Conservation (phyloP, 345 rosid species). For the Gossypium australe region DNA sequence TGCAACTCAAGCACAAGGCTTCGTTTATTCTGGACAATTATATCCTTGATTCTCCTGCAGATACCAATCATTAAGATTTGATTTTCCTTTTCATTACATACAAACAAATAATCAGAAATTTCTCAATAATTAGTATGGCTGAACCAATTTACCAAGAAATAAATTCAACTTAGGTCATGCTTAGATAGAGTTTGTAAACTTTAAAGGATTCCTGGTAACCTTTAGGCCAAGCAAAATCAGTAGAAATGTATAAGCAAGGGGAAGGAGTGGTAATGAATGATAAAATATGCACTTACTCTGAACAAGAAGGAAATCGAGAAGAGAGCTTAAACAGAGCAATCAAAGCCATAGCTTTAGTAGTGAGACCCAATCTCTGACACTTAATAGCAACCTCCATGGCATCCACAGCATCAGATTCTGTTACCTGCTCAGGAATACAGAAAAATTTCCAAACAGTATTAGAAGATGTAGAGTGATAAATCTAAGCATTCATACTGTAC, state of each 20-base stretch:
- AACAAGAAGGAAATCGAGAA: slow-evolving; percentile 91
- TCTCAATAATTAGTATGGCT: background rate
- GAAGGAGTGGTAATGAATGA: background rate
- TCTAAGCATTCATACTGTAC: slow-evolving; percentile 11
- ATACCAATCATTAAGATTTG: slow-evolving; percentile 14
- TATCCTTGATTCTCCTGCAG: slow-evolving; percentile 72
- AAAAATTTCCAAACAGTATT: background rate
- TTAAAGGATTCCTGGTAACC: background rate
- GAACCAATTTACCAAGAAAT: background rate
- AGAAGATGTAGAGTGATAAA: slow-evolving; percentile 2
- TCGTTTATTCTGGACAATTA: slow-evolving; percentile 68
- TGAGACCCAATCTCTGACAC: slow-evolving; percentile 61
- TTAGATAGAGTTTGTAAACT: background rate
- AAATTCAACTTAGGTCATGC: background rate
- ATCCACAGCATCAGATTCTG: slow-evolving; percentile 92
- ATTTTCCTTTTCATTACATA: slow-evolving; percentile 1
- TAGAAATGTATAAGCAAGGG: background rate
- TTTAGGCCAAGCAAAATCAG: background rate
- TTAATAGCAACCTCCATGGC: slow-evolving; percentile 64
- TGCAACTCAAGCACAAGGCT: slow-evolving; percentile 96
- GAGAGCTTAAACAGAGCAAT: slow-evolving; percentile 84
- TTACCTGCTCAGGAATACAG: slow-evolving; percentile 54
- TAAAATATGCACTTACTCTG: slow-evolving; percentile 54
- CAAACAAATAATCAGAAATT: slow-evolving; percentile 3
- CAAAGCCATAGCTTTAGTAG: slow-evolving; percentile 93